Evolutionary conservation across 768 basidiomycete species (phyloP), one percentile per base, ranked within the genome.

Genomic region (Podaxis mareebaensis): DNA sequence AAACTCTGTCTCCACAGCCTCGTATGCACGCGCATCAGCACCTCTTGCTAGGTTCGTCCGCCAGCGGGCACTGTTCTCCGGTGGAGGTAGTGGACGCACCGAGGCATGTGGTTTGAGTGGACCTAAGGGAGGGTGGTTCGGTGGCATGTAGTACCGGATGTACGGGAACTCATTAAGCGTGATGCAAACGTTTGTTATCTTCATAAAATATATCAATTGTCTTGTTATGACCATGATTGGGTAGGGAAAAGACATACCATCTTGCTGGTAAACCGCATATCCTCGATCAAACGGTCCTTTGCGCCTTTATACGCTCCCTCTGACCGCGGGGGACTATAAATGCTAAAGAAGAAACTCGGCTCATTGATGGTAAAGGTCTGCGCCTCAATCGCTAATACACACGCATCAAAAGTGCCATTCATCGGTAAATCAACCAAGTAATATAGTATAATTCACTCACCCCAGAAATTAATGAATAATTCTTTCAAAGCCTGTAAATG

Each of bases 391-490:
- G 92, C 96, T 99, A 40, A 24, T 58, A 33, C 55, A 33, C 10
- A 33, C 10, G 11, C 28, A 61, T 44, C 24, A 55, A 58, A 24
- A 51, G 20, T 22, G n/a, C 0, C 58, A 66, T 42, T 26, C 64
- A 24, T 57, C 26, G 10, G 20, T n/a, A 39, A 6, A 36, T n/a
- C n/a, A 54, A 20, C 22, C 36, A 28, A 11, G 5, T 12, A 33
- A 33, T 33, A 33, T 33, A 33, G 8, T 33, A 33, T 22, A 33
- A 53, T 38, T 30, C 2, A 76, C 93, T 61, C 65, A 96, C 96
- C 88, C 88, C 93, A 91, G 76, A 96, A 93, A 74, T 99, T 96
- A 67, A 97, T 74, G 75, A 90, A 98, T 39, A 99, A 80, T 71
- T 99, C 97, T 67, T 89, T 89, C 58, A 96, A 75, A 3, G 81